Percentiles rank a stretch among this genome's conserved stretches.
Conservation (phyloP, 345 rosid species). For the Brassica nigra region DNA sequence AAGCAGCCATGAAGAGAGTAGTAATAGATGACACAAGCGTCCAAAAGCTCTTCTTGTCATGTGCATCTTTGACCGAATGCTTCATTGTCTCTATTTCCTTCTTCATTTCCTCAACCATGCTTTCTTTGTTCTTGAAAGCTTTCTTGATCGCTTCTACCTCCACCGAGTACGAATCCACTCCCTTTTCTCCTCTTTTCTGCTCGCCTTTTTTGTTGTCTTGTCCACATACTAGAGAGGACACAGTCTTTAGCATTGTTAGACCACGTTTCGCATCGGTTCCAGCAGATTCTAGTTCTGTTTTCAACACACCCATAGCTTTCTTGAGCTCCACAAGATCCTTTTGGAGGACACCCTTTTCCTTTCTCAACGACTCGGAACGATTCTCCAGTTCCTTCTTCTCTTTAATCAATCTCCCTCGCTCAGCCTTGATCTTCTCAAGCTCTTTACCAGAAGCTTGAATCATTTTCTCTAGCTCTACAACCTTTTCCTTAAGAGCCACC, state of each 20-base stretch:
- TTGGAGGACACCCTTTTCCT: conserved; percentile 52
- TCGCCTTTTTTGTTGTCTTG: conserved; percentile 35
- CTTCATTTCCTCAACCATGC: conserved; percentile 59
- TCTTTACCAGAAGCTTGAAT: conserved; percentile 43
- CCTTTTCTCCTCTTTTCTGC: conserved; percentile 42
- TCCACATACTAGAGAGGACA: conserved; percentile 49
- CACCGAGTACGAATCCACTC: conserved; percentile 40
- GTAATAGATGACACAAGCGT: conserved; percentile 71
- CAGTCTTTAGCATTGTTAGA: conserved; percentile 54
- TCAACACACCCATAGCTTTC: conserved; percentile 41
- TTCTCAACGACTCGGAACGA: conserved; percentile 37
- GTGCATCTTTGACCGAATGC: conserved; percentile 53
- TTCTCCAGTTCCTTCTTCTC: conserved; percentile 52
- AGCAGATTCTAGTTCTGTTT: conserved; percentile 51
- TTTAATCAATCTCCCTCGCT: conserved; percentile 42
- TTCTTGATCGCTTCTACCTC: conserved; percentile 64
- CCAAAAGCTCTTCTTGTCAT: conserved; percentile 67
- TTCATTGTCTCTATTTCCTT: conserved; percentile 53
- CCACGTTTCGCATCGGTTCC: conserved; percentile 43
- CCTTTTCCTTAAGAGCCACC: conserved; percentile 40
- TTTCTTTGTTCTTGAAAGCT: conserved; percentile 61
- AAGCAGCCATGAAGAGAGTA: conserved; percentile 64
- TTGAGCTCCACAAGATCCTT: conserved; percentile 53
- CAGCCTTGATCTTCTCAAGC: conserved; percentile 43
- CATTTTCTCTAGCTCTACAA: conserved; percentile 50